Conservation (phyloP, 192 early-diverging fungal species). For the Backusella westeae region DNA sequence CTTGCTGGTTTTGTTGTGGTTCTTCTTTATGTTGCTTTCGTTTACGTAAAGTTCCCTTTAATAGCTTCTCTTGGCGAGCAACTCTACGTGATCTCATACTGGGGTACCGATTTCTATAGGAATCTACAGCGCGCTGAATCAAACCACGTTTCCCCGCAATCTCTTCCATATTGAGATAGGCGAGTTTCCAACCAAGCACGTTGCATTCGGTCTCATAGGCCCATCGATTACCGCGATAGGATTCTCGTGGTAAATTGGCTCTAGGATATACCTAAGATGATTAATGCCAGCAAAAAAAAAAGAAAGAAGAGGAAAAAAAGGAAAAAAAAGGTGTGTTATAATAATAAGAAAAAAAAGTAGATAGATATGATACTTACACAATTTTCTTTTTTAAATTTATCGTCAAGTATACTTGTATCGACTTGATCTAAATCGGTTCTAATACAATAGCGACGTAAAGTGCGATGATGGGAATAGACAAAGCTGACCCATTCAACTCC, state of each 20-base stretch:
- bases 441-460: conserved; percentile 27
- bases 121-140: conserved; percentile 83
- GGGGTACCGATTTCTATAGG: conserved; percentile 67
- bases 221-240: conserved; percentile 83
- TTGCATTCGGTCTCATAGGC: conserved; percentile 87
- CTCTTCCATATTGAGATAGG: conserved; percentile 67
- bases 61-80: conserved; percentile 68
- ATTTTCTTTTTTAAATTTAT: conserved; percentile 35
- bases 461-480: conserved; percentile 32
- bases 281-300: not conserved
- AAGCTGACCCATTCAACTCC: conserved; percentile 36
- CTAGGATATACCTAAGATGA: conserved; percentile 60
- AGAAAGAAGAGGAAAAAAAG: not conserved
- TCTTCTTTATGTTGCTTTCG: conserved; percentile 24
- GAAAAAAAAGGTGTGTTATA: not conserved
- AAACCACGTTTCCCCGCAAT: conserved; percentile 75
- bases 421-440: conserved; percentile 33
- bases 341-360: conserved; percentile 1
- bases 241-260: conserved; percentile 59
- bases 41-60: conserved; percentile 52
- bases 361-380: conserved; percentile 23
- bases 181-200: conserved; percentile 78
- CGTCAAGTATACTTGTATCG: conserved; percentile 18
- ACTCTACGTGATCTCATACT: conserved; percentile 73
- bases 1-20: not conserved